Conservation (phyloP, 2,329 filamentous ascomycete species). For the Sarocladium brachiariae region DNA sequence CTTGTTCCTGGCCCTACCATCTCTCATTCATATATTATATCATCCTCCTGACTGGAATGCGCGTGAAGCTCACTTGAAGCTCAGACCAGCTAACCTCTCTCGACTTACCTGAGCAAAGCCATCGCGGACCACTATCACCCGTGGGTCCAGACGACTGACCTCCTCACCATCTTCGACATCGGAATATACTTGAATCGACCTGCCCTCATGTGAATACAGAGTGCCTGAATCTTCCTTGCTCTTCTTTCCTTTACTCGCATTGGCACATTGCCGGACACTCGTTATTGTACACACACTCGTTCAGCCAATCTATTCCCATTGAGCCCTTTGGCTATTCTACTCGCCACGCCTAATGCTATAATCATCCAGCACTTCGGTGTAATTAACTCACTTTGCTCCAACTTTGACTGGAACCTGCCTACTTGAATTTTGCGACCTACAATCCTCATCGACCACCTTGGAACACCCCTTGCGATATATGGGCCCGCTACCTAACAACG, state of each 20-base stretch:
- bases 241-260: conserved; percentile 1
- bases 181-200: not conserved
- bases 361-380: not conserved
- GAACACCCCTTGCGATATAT: conserved; percentile 4
- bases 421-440: not conserved
- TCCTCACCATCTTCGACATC: not conserved
- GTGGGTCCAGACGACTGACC: not conserved
- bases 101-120: not conserved
- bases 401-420: not conserved
- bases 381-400: not conserved
- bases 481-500: conserved; percentile 8
- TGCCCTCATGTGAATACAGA: conserved; percentile 2
- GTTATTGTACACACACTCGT: conserved; percentile 6
- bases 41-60: not conserved
- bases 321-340: not conserved
- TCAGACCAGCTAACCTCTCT: conserved; percentile 1
- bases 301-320: not conserved
- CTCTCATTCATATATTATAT: conserved; percentile 9
- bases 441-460: not conserved
- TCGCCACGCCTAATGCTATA: not conserved
- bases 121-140: not conserved
- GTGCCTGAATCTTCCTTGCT: not conserved
- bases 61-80: conserved; percentile 1
- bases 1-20: conserved; percentile 1
- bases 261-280: conserved; percentile 8